Evolutionary conservation across 352 stramenopile genomes (phyloP), one percentile per base, ranked within the genome.

Genomic region (Peronospora farinosa): DNA sequence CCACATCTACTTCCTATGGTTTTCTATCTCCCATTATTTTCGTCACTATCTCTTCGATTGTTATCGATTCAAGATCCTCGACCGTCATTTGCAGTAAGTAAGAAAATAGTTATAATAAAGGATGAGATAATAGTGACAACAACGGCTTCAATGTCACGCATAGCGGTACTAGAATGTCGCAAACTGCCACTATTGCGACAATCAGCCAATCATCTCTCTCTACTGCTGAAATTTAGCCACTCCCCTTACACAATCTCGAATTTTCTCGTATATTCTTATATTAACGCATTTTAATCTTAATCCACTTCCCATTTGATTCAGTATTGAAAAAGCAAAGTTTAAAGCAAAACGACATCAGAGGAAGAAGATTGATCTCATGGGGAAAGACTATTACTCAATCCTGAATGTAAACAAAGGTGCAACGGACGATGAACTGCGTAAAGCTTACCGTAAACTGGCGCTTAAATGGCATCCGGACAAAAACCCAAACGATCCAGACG

Each of bases 401-500:
- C 65, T 94, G 19, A 78, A 74, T 53, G 83, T 94, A 17, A 45
- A 63, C 35, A 76, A 75, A 38, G 74, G 68, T 41, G 80, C 83
- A 11, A 73, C 62, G 12, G 80, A 94, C 53, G 81, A 88, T 12
- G 81, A 89, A 48, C 65, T 92, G 23, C 85, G 86, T 59, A 89
- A 90, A 56, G 81, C 78, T 17, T 96, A 96, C 54, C 72, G 85
- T 27, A 96, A 95, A 59, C 63, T 96, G 53, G 86, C 87, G 38
- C 66, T 96, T 44, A 96, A 96, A 68, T 92, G 84, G 79, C 88
- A 97, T 50, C 88, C 88, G 8, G 88, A 97, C 72, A 96, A 96
- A 72, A 96, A 97, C 66, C 83, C 84, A 23, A 86, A 93, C 54
- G 72, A 94, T 59, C 53, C 78, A 47, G 87, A 96, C 0, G 57